Evolutionary conservation across 2,329 filamentous ascomycete species (phyloP), one percentile per base, ranked within the genome.

Genomic region (Helotiales sp.): DNA sequence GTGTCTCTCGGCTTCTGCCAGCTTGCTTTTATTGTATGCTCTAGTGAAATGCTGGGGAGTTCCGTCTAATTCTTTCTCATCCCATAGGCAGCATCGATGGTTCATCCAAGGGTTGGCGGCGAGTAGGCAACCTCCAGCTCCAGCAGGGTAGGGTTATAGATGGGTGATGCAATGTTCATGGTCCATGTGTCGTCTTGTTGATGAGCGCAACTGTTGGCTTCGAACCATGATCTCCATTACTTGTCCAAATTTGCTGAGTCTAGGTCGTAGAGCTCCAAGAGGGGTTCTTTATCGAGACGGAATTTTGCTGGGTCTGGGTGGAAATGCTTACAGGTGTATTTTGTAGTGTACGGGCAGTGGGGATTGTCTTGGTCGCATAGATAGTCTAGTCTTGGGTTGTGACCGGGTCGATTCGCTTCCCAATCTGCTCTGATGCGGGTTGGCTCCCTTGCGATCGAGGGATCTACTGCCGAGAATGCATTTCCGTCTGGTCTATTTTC

Each of bases 111-210:
- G 52, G 11, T 26, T 34, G 28, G 32, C 45, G 15, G 52, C 37
- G n/a, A 64, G 62, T 17, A 65, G 34, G 47, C 52, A 66, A 30
- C 50, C 28, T 8, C 64, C 64, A 24, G 28, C 57, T 20, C 26
- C 50, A 50, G n/a, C 49, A 4, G 64, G 57, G n/a, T 34, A 50
- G 2, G 58, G 57, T 2, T 37, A 17, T 15, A 47, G 20, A 20
- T 58, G 58, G 20, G 64, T 20, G 11, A 65, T 45, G 22, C 64
- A 65, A 61, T 65, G 64, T n/a, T 65, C 57, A 24, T 65, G 64
- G 7, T 55, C 50, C 13, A 32, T 8, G 28, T 34, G 28, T n/a
- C 50, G 50, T 34, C 47, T 26, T 26, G 28, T 34, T n/a, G 28
- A 20, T 17, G 17, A 17, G 7, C 17, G 10, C 15, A 13, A 11